Percentiles rank a stretch among this genome's conserved stretches.
These are phyloP conservation scores for Cytospora mali DNA, from an alignment of 2,329 filamentous ascomycete species.

Conservation along the genomic window DNA sequence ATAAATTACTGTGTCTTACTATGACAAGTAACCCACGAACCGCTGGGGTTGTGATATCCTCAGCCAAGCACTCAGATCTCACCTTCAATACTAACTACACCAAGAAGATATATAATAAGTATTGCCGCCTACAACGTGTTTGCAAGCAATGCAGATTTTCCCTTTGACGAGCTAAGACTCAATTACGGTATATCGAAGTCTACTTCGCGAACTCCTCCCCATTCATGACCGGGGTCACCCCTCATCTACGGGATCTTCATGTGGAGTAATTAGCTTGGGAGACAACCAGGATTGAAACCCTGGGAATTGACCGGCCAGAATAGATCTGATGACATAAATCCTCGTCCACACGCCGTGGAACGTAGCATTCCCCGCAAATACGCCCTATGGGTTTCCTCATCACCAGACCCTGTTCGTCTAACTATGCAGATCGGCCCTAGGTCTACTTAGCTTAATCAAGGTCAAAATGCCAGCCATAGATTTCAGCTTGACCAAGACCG, in stretches of 20 bases:
- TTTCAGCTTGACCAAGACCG: background rate
- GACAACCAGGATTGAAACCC: background rate
- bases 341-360: slow-evolving; percentile 1
- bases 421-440: background rate
- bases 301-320: background rate
- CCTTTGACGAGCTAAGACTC: no score
- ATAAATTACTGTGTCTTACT: no score
- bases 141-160: no score
- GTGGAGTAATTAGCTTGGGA: background rate
- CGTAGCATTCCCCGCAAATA: slow-evolving; percentile 1
- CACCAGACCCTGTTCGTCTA: background rate
- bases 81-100: no score
- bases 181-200: no score
- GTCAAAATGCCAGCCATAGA: background rate
- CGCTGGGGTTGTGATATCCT: no score
- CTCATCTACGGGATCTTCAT: background rate
- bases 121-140: no score
- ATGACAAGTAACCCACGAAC: no score
- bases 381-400: background rate
- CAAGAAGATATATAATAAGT: no score
- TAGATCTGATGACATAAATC: background rate
- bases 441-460: background rate
- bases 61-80: no score
- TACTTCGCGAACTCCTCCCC: background rate
- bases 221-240: background rate